These are phyloP conservation scores for Suaeda aralocaspica DNA, from an alignment of 148 eudicot genomes.

Conservation along the genomic window DNA sequence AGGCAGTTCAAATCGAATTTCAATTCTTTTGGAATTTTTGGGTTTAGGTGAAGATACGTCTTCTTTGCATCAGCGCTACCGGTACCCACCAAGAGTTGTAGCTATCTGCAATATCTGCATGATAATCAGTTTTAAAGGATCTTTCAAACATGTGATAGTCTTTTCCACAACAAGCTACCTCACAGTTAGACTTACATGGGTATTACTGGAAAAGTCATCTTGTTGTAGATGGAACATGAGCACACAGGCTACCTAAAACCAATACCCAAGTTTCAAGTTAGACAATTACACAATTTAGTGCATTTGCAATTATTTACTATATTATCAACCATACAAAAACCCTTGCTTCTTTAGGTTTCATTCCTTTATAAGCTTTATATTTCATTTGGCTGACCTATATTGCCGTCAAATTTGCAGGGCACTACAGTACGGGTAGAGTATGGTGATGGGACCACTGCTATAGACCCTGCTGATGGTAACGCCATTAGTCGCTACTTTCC, in stretches of 20 bases:
- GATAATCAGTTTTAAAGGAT: conserved; percentile 9
- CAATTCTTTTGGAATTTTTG: conserved; percentile 57
- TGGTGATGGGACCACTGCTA: conserved; percentile 70
- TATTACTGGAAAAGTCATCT: conserved; percentile 88
- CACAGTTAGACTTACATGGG: conserved; percentile 56
- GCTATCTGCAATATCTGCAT: conserved; percentile 78
- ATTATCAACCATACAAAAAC: no score
- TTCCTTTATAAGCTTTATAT: no score
- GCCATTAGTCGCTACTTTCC: conserved; percentile 75
- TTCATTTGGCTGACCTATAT: conserved; percentile 6
- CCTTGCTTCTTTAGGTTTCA: no score
- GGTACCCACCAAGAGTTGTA: conserved; percentile 76
- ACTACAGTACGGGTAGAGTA: conserved; percentile 86
- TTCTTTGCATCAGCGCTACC: conserved; percentile 62
- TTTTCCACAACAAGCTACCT: conserved; percentile 3
- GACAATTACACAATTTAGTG: no score
- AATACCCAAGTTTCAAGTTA: no score
- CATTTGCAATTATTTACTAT: no score
- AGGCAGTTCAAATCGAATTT: conserved; percentile 88
- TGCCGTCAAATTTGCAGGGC: conserved; percentile 46
- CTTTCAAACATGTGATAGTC: not conserved
- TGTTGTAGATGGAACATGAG: conserved; percentile 73
- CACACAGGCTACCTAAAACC: conserved; percentile 84
- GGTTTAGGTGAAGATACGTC: conserved; percentile 76
- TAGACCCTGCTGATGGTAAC: conserved; percentile 71